Evolutionary conservation across 345 rosid species (phyloP).

Genomic region (Salix purpurea): DNA sequence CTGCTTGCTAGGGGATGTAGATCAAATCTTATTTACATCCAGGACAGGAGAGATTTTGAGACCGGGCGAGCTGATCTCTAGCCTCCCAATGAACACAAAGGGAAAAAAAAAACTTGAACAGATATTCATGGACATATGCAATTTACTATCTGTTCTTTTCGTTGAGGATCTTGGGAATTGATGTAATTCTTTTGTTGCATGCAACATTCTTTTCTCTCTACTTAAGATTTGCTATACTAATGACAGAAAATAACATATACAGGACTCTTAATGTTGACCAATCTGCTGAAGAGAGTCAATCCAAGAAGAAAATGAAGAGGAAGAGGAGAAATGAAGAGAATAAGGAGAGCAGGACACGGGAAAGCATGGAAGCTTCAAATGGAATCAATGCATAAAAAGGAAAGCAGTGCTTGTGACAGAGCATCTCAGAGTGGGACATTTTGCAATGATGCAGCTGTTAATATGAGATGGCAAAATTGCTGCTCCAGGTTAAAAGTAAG

Average conservation of each 20-base stretch:
- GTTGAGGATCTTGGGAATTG: not conserved
- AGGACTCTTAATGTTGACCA: not conserved
- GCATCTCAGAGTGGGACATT: not conserved
- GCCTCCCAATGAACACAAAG: not conserved
- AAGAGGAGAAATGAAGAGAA: not conserved
- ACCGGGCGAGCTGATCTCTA: not conserved
- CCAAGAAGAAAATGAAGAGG: not conserved
- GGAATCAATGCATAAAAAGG: not conserved
- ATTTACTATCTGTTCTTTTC: not conserved
- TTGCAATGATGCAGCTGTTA: not conserved
- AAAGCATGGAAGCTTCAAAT: not conserved
- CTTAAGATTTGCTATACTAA: not conserved
- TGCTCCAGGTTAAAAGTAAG: not conserved
- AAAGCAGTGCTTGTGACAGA: not conserved
- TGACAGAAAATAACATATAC: not conserved
- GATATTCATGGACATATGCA: not conserved
- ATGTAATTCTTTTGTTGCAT: not conserved
- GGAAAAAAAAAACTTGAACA: not conserved
- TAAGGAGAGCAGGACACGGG: not conserved
- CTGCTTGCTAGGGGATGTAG: not conserved
- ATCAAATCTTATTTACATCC: not conserved
- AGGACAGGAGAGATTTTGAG: not conserved
- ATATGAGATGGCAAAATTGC: not conserved
- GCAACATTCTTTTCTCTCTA: not conserved
- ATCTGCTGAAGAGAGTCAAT: not conserved